Percentiles rank a stretch among this genome's conserved stretches.
These are phyloP conservation scores for Arachnopeziza araneosa DNA, from an alignment of 2,329 filamentous ascomycete genomes.

Conservation along the genomic window DNA sequence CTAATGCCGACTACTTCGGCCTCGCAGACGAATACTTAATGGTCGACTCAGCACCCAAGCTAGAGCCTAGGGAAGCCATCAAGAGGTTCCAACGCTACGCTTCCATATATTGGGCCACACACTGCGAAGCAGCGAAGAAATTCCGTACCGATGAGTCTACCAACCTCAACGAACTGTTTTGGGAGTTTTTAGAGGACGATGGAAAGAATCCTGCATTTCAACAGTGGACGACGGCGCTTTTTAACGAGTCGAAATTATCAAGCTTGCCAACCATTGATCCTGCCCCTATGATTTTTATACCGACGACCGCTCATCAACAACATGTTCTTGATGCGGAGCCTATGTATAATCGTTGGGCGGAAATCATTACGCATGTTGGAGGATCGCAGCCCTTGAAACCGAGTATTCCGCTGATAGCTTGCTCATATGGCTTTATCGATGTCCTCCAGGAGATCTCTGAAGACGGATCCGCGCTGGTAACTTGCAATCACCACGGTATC, in stretches of 20 bases:
- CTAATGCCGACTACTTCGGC: slow-evolving; percentile 43
- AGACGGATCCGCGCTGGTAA: slow-evolving; percentile 4
- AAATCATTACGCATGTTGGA: too few relatives aligned
- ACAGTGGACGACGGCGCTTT: not conserved
- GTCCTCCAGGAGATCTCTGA: slow-evolving; percentile 11
- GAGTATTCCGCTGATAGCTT: slow-evolving; percentile 6
- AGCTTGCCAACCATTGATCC: not conserved
- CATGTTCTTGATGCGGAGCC: too few relatives aligned
- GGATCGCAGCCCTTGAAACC: too few relatives aligned
- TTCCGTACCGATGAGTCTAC: not conserved
- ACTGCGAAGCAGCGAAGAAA: slow-evolving; percentile 7
- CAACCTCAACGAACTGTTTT: not conserved
- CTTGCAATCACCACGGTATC: slow-evolving; percentile 7
- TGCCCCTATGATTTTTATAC: not conserved
- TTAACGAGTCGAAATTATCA: not conserved
- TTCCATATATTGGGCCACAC: slow-evolving; percentile 10
- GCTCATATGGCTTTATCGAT: slow-evolving; percentile 9
- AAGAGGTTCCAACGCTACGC: slow-evolving; percentile 12
- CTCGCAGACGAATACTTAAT: slow-evolving; percentile 1
- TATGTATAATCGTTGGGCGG: too few relatives aligned
- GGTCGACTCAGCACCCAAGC: not conserved
- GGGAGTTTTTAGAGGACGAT: not conserved
- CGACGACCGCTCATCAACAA: not conserved
- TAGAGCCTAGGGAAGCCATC: slow-evolving; percentile 5
- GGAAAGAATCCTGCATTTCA: not conserved